A percentile compares a stretch with the other conserved stretches of the same genome.
phyloP scores from a whole-genome alignment of 1,284 basidiomycete species.

The Porodaedalea pini region DNA sequence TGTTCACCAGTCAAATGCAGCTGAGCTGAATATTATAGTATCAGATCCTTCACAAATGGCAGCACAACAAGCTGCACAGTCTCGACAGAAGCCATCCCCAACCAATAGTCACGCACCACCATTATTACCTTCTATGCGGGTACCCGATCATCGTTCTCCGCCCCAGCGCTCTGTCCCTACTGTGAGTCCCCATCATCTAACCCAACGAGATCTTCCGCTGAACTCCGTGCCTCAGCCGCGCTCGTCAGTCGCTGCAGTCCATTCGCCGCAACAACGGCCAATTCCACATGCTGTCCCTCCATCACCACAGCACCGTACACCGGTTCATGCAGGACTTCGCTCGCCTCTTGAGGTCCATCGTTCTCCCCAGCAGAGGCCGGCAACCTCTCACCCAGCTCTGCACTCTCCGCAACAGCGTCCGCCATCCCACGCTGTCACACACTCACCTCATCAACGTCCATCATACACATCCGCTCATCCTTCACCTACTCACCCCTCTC shows the following conservation, averaged over 20 bases:
- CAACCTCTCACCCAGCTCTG: background rate
- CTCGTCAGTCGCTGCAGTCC: background rate
- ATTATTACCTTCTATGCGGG: conserved; percentile 1
- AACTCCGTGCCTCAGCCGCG: background rate
- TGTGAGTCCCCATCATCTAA: background rate
- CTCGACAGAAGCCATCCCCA: conserved; percentile 6
- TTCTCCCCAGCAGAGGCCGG: background rate
- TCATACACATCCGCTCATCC: conserved; percentile 6
- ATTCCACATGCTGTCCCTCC: background rate
- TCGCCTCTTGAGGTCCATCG: conserved; percentile 5
- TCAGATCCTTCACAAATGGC: conserved; percentile 16
- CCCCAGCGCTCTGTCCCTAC: conserved; percentile 2
- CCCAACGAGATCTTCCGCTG: background rate
- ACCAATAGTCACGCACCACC: background rate
- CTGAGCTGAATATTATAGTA: conserved; percentile 14
- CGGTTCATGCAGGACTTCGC: background rate
- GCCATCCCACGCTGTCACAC: background rate
- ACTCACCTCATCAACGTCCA: conserved; percentile 6
- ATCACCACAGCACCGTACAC: background rate
- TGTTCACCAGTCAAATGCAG: conserved; percentile 7
- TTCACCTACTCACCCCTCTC: background rate
- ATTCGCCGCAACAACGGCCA: conserved; percentile 8
- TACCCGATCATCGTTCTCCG: conserved; percentile 6
- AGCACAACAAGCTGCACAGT: conserved; percentile 7
- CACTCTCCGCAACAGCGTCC: conserved; percentile 10